phyloP scores from a whole-genome alignment of 179 eudicot species.

The Beta lomatogona region DNA sequence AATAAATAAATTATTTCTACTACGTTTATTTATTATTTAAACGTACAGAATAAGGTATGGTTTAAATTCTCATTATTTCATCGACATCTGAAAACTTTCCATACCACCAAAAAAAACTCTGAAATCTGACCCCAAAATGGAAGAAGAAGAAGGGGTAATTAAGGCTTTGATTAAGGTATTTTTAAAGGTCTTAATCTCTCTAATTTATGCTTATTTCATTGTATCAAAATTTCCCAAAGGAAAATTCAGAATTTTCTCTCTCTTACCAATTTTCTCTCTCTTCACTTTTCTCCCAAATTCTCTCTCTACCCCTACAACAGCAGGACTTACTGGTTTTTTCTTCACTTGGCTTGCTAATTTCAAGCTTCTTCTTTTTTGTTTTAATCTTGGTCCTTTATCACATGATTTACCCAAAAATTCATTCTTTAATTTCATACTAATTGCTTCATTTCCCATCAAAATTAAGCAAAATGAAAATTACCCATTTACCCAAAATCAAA shows the following conservation, averaged over 20 bases:
- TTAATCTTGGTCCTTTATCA: conserved; percentile 39
- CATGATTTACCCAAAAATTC: conserved; percentile 1
- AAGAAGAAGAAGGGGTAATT: conserved; percentile 32
- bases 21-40: too few relatives aligned
- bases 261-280: conserved; percentile 49
- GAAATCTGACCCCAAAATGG: too few relatives aligned
- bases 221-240: conserved; percentile 38
- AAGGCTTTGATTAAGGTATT: conserved; percentile 34
- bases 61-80: not conserved
- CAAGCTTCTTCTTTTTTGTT: conserved; percentile 47
- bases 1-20: not conserved
- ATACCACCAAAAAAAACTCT: not conserved
- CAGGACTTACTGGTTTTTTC: conserved; percentile 34
- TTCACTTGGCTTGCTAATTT: conserved; percentile 52
- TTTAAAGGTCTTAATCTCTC: conserved; percentile 30
- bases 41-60: too few relatives aligned
- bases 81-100: not conserved
- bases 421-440: conserved; percentile 11
- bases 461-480: conserved; percentile 10
- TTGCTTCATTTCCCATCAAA: conserved; percentile 32
- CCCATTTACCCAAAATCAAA: not conserved
- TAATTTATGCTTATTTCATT: conserved; percentile 44
- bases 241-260: conserved; percentile 38
- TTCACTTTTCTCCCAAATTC: conserved; percentile 44
- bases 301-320: conserved; percentile 28